Conservation (phyloP, 2,329 filamentous ascomycete genomes). For the Paraphaeosphaeria minitans region DNA sequence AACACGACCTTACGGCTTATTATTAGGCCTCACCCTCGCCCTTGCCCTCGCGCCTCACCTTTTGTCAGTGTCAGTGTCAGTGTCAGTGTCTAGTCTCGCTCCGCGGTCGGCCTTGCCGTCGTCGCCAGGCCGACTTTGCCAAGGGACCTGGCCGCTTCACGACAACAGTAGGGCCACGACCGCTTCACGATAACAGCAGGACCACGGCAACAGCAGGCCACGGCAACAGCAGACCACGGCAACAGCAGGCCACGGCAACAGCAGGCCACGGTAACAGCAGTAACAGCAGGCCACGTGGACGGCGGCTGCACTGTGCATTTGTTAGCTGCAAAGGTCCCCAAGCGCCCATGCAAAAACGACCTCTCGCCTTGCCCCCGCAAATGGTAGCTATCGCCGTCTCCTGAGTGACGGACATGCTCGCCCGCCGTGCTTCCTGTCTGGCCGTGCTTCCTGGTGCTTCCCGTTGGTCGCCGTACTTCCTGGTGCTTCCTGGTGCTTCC, state of each 20-base stretch:
- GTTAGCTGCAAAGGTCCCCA: neutral
- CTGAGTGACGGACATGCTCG: slow-evolving; percentile 4
- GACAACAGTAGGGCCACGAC: slow-evolving; percentile 11
- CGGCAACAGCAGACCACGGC: too few relatives aligned
- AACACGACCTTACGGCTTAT: too few relatives aligned
- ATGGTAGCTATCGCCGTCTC: neutral
- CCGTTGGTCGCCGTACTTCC: too few relatives aligned
- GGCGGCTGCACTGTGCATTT: neutral
- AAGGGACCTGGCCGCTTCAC: slow-evolving; percentile 1
- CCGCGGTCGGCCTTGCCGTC: neutral
- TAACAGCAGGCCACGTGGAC: neutral
- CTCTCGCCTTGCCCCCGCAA: neutral
- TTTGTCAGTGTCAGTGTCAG: neutral
- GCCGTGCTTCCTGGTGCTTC: too few relatives aligned
- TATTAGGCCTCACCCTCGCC: too few relatives aligned
- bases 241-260: neutral
- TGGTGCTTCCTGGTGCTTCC: too few relatives aligned
- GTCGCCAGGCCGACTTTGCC: neutral
- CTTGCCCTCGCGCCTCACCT: neutral
- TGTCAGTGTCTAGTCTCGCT: neutral
- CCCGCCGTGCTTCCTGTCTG: neutral
- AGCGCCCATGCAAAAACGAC: neutral
- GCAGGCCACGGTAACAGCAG: neutral
- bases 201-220: neutral
- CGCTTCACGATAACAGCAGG: too few relatives aligned